Percentiles rank a stretch among this genome's conserved stretches.
phyloP scores from a whole-genome alignment of 164 flowering plant genomes.

The Dillenia suffruticosa region DNA sequence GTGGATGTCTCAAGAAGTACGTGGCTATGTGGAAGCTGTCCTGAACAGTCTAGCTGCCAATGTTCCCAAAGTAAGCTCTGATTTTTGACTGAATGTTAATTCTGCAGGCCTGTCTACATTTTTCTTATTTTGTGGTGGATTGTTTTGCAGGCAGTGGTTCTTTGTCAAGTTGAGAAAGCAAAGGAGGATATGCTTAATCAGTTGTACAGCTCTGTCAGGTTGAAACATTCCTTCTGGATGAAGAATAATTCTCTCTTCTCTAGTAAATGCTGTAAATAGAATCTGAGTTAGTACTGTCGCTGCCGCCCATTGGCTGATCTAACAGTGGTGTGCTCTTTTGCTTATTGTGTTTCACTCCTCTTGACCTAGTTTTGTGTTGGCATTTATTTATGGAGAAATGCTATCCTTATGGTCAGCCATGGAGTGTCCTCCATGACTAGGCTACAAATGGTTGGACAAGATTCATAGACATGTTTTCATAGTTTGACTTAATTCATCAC shows the following conservation, averaged over 20 bases:
- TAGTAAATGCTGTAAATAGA: background rate
- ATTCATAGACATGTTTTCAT: too few species aligned
- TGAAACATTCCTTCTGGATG: background rate
- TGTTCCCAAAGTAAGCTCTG: slow-evolving; percentile 68
- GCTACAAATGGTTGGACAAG: too few species aligned
- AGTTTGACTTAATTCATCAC: too few species aligned
- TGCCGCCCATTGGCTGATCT: too few species aligned
- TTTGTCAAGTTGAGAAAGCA: slow-evolving; percentile 85
- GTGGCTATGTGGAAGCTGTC: slow-evolving; percentile 99
- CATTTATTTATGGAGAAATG: too few species aligned
- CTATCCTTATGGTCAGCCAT: too few species aligned
- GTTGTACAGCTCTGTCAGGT: slow-evolving; percentile 73
- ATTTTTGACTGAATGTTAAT: background rate
- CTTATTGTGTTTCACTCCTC: background rate
- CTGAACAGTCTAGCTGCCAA: slow-evolving; percentile 96
- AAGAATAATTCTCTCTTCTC: too few species aligned
- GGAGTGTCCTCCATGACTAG: too few species aligned
- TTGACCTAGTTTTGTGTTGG: background rate
- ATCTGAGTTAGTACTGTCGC: too few species aligned
- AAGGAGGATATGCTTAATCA: slow-evolving; percentile 82
- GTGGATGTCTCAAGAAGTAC: slow-evolving; percentile 99
- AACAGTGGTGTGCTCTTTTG: background rate
- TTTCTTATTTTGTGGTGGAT: background rate
- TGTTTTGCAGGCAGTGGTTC: slow-evolving; percentile 71
- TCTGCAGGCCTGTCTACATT: too few species aligned